Evolutionary conservation across 768 basidiomycete genomes (phyloP).

Genomic region (Chalciporus chontae): DNA sequence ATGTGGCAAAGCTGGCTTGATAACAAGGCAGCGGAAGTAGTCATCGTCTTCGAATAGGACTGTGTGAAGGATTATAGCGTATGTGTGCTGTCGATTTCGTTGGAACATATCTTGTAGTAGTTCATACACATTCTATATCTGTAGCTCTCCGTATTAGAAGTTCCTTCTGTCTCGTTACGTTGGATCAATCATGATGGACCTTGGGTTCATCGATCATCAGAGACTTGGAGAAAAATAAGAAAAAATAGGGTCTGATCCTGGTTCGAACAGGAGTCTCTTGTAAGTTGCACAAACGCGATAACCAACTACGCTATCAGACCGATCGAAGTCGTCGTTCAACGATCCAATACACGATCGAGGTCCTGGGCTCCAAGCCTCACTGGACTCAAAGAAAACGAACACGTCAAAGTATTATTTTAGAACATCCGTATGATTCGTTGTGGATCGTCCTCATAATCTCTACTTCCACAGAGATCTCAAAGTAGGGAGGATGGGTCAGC

Average conservation of each 20-base stretch:
- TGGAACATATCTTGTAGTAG: not conserved
- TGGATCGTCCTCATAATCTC: not conserved
- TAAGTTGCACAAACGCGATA: constrained; percentile 74
- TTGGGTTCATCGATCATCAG: too few relatives aligned
- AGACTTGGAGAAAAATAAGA: too few relatives aligned
- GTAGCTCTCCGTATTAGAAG: not conserved
- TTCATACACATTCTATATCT: too few relatives aligned
- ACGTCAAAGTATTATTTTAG: too few relatives aligned
- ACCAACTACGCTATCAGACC: constrained; percentile 47
- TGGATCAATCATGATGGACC: too few relatives aligned
- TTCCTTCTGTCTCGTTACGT: too few relatives aligned
- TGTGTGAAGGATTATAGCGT: not conserved
- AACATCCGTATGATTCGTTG: too few relatives aligned
- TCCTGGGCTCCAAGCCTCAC: too few relatives aligned
- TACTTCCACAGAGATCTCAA: constrained; percentile 27
- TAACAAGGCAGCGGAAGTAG: constrained; percentile 32
- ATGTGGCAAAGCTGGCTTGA: constrained; percentile 41
- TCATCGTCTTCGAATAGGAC: constrained; percentile 32
- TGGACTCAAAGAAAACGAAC: too few relatives aligned
- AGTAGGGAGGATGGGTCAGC: constrained; percentile 16
- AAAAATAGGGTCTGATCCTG: constrained; percentile 16
- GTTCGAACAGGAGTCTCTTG: constrained; percentile 23
- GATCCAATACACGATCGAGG: too few relatives aligned
- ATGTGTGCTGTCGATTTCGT: not conserved
- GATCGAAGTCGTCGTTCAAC: too few relatives aligned